Base-by-base conservation (phyloP, 2,329 filamentous ascomycete genomes). In the Macrophomina tecta region DNA sequence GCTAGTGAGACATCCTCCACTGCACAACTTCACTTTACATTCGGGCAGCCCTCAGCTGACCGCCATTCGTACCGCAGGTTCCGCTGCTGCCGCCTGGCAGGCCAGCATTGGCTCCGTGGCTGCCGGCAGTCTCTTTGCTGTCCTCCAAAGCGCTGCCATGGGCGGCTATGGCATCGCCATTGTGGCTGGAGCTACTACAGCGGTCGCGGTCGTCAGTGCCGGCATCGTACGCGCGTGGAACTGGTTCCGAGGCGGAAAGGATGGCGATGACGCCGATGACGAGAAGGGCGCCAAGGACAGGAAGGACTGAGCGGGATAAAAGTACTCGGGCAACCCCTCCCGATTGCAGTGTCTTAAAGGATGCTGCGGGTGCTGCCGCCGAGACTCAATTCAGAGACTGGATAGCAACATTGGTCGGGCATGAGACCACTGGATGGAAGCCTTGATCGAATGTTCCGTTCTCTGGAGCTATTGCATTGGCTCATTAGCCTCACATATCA, bases 61-160 rank as follows among this genome's bases (percentile, higher is more conserved):
- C 36, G 36, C 23, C 7, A 38, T 4, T 5, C 16, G 5, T 9
- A 5, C 18, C 8, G 38, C 9, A 77, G 73, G 72, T 5, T 72
- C 73, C 1, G 9, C 72, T 12, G 73, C 73, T 4, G 68, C 71
- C 11, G 55, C 48, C 32, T 70, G 30, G 70, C 74, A 75, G 67
- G 69, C 56, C 69, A 64, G 42, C 69, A 74, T 72, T 11, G 68
- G 70, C 23, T 45, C 60, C n/a, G 72, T 74, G 1, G 69, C 73
- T 8, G 71, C 74, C 23, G 69, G 71, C 5, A 70, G 72, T 5
- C 5, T 72, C 7, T 74, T 71, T 40, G 74, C 75, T 0, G 71
- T 68, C 12, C 48, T 72, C 4, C 72, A 76, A 61, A 77, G 74
- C 53, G 75, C 74, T 9, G 73, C 72, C 4, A 77, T 77, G 75